phyloP scores from a whole-genome alignment of 2,329 filamentous ascomycete genomes.

The Colletotrichum higginsianum region DNA sequence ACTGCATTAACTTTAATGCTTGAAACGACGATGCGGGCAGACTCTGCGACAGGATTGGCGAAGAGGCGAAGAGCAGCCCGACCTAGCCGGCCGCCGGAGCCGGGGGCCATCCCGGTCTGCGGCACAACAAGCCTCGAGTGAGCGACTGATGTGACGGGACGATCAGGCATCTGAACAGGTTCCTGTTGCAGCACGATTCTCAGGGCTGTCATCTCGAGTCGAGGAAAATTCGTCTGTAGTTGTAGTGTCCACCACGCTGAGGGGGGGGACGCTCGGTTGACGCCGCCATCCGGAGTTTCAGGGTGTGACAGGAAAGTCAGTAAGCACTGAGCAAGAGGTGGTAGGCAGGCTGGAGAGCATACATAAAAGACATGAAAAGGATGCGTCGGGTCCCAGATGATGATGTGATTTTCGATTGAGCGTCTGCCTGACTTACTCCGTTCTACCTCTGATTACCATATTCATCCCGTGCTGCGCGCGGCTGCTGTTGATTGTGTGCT shows the following conservation, averaged over 20 bases:
- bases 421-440: not conserved
- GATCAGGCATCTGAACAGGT: slow-evolving; percentile 39
- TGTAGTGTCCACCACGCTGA: not conserved
- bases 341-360: not conserved
- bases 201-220: slow-evolving; percentile 40
- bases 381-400: not conserved
- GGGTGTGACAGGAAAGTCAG: slow-evolving; percentile 26
- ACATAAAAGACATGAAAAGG: not conserved
- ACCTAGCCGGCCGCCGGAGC: slow-evolving; percentile 25
- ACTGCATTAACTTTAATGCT: slow-evolving; percentile 34
- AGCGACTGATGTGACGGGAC: slow-evolving; percentile 37
- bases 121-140: slow-evolving; percentile 34
- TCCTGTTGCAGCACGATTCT: slow-evolving; percentile 18
- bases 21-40: slow-evolving; percentile 38
- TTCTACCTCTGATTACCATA: not conserved
- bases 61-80: slow-evolving; percentile 18
- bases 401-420: not conserved
- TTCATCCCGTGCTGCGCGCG: slow-evolving; percentile 42
- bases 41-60: slow-evolving; percentile 34
- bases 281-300: slow-evolving; percentile 40
- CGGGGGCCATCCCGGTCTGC: slow-evolving; percentile 25
- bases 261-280: slow-evolving; percentile 15
- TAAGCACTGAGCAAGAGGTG: not conserved
- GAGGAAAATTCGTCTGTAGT: slow-evolving; percentile 21
- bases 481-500: slow-evolving; percentile 20